Evolutionary conservation across 2,329 filamentous ascomycete species (phyloP), one percentile per base, ranked within the genome.

Genomic region (Sporothrix luriei): DNA sequence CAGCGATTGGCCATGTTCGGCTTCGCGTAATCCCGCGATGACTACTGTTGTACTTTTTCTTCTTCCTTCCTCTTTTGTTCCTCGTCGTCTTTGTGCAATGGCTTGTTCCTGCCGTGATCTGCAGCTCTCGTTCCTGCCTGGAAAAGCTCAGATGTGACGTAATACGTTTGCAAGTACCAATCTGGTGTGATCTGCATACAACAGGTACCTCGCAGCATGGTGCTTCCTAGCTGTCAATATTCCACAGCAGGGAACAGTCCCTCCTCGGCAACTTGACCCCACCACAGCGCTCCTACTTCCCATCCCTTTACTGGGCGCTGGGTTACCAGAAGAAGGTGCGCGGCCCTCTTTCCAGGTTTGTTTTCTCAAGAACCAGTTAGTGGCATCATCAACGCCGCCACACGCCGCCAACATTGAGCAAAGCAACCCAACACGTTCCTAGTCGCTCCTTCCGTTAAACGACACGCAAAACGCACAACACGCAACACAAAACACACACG

Each of bases 361-460:
- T 57, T 57, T 29, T 19, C n/a, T 33, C 57, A n/a, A 62, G 38
- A 57, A 14, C 52, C 62, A 66, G 48, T 54, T 33, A 33, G 40
- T 13, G 64, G 19, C 62, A 51, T 52, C 52, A 61, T 55, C 68
- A 52, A 51, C 68, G 66, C 68, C 49, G 57, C 59, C 68, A 69
- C 68, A 69, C 68, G 68, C 55, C 64, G 61, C 68, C 64, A 29
- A 43, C 19, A 38, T 64, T 24, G 49, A 26, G 16, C 26, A 26
- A 26, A 49, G 48, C 29, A 24, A 21, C 24, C 21, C 24, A 14
- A 64, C 14, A 65, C 46, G 26, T 70, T 33, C 64, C 33, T 70
- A 33, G 52, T 43, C 43, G 51, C 51, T 69, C 51, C 51, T 65
- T 49, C 26, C 59, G 19, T 26, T 16, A 5, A 14, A 21, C 19